Evolutionary conservation across 192 early-diverging fungal genomes (phyloP), one percentile per base, ranked within the genome.

Genomic region (Piromyces finnis): DNA sequence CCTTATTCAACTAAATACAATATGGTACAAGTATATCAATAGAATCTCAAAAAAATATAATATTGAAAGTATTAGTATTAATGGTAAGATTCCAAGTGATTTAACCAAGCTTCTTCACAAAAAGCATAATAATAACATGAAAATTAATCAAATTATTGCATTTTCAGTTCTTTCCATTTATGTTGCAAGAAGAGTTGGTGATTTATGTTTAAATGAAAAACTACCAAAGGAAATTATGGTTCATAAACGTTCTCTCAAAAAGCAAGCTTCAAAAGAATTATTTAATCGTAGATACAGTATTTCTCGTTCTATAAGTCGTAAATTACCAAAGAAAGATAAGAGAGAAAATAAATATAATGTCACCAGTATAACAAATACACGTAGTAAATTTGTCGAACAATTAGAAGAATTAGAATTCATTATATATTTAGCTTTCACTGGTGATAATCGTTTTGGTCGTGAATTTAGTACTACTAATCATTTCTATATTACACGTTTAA

Each of bases 361-460:
- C 9, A n/a, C 0, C 4, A n/a, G 26, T 9, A 68, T 68, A 11
- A 26, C 51, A 22, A 68, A 68, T 68, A n/a, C 51, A 0, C 51
- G 51, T 68, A 68, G 22, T 68, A 68, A 68, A 9, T 68, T 68
- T 68, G n/a, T 68, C 9, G 51, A 68, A 68, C 7, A 17, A 22
- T 9, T 68, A 5, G 51, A 68, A 29, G 84, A 85, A 59, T 78
- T 78, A 26, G 36, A 80, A 30, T 79, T 85, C 9, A 51, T 81
- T 13, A 30, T 86, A 0, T 85, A 82, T 78, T 68, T 86, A 36
- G 81, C 85, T 11, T 78, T 86, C 17, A 86, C 84, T 3, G 85
- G 84, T 22, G 85, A 86, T 79, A 32, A 29, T 30, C 84, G 85
- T 35, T 86, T 86, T 41, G 85, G 85, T 29, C 80, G 83, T 6